phyloP scores from a whole-genome alignment of 805 yeast species.

The Nakazawaea wyomingensis region DNA sequence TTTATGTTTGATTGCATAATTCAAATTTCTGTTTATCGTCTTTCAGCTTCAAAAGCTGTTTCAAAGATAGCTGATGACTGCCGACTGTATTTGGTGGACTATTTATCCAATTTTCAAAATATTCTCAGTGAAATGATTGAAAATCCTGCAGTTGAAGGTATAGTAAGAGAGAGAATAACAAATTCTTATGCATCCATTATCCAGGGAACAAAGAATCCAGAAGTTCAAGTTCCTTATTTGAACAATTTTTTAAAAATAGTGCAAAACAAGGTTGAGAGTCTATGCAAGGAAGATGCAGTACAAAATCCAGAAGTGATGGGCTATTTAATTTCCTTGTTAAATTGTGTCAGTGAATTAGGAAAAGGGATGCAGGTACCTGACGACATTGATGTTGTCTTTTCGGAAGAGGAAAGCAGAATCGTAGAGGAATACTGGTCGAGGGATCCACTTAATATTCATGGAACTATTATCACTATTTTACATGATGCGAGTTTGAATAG shows the following conservation, averaged over 20 bases:
- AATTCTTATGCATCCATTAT: conserved; percentile 60
- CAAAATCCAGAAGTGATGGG: conserved; percentile 29
- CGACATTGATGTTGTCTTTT: conserved; percentile 40
- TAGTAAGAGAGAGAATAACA: conserved; percentile 54
- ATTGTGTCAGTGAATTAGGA: conserved; percentile 66
- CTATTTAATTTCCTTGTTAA: conserved; percentile 50
- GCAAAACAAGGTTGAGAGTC: conserved; percentile 16
- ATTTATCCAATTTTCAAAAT: conserved; percentile 43
- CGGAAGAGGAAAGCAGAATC: conserved; percentile 24
- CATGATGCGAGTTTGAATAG: conserved; percentile 35
- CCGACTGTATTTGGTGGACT: conserved; percentile 32
- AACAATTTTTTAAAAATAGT: conserved; percentile 19
- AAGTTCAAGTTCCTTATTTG: conserved; percentile 30
- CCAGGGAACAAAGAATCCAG: conserved; percentile 47
- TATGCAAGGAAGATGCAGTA: conserved; percentile 15
- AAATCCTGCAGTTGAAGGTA: conserved; percentile 31
- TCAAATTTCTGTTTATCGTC: conserved; percentile 22
- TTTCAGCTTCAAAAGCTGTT: conserved; percentile 50
- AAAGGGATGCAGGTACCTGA: conserved; percentile 60
- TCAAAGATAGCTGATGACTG: conserved; percentile 54
- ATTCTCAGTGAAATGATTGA: conserved; percentile 43
- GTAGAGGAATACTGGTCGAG: conserved; percentile 40
- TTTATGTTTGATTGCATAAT: conserved; percentile 36
- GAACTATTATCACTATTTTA: conserved; percentile 35
- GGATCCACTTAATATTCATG: conserved; percentile 44